Conservation (phyloP, 176 grass and related monocot genomes). For the Dendrocalamus sinicus region DNA sequence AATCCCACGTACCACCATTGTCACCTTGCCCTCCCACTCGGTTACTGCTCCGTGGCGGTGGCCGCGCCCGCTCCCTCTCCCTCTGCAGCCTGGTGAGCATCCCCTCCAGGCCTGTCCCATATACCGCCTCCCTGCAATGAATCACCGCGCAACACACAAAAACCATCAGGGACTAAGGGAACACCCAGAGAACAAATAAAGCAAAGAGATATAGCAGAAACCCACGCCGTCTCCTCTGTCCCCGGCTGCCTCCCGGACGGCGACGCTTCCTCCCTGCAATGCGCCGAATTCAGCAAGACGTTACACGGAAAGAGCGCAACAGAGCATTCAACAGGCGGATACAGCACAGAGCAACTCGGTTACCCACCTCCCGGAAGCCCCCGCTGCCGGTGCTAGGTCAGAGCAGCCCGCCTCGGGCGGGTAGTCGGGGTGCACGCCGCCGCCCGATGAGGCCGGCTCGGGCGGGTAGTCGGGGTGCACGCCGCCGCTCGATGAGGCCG, state of each 20-base stretch:
- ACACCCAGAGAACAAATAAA: neutral
- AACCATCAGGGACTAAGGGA: neutral
- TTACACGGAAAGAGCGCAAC: neutral
- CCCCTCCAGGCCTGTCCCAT: constrained; percentile 45
- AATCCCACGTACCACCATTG: constrained; percentile 40
- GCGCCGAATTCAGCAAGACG: neutral
- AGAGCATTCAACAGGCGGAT: neutral
- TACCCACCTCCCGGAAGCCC: constrained; percentile 32
- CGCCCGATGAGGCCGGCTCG: neutral
- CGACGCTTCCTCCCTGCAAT: constrained; percentile 45
- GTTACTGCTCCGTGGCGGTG: neutral
- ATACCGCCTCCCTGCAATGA: constrained; percentile 34
- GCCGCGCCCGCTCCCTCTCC: constrained; percentile 43
- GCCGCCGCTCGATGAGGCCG: neutral
- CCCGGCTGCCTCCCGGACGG: neutral
- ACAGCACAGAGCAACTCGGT: neutral
- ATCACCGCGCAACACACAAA: neutral
- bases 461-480: constrained; percentile 43
- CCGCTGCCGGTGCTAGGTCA: neutral
- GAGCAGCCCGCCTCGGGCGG: constrained; percentile 18
- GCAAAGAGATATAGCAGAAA: constrained; percentile 13
- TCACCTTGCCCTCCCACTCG: neutral
- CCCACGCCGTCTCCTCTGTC: constrained; percentile 39
- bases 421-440: constrained; percentile 35
- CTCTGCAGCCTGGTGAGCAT: constrained; percentile 60